These are phyloP conservation scores for Ophiostoma australiae DNA, from an alignment of 2,329 filamentous ascomycete genomes.

Conservation along the genomic window DNA sequence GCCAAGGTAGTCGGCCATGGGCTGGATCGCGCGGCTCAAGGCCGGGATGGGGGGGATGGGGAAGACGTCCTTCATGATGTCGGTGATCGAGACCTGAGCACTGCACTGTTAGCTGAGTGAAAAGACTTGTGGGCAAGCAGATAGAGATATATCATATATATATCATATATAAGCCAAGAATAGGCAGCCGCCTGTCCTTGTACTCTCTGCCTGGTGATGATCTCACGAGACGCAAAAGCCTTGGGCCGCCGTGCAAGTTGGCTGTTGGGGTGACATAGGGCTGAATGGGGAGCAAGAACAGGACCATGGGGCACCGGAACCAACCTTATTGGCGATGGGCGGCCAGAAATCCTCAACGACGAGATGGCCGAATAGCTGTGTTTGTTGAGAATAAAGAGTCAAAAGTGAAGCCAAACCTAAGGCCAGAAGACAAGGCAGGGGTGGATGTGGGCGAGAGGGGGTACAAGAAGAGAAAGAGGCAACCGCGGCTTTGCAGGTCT, in stretches of 20 bases:
- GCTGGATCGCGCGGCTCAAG: conserved; percentile 53
- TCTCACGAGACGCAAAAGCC: neutral
- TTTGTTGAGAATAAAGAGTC: neutral
- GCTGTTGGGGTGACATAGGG: neutral
- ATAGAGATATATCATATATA: neutral
- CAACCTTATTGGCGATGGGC: neutral
- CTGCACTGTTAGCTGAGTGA: neutral
- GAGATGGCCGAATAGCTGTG: neutral
- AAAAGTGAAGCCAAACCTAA: conserved; percentile 1
- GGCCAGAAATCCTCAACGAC: neutral
- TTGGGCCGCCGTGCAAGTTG: neutral
- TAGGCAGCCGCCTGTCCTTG: neutral
- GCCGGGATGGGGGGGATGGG: conserved; percentile 57
- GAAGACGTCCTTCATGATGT: conserved; percentile 69
- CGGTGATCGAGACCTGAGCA: neutral
- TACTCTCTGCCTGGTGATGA: neutral
- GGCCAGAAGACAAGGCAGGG: neutral
- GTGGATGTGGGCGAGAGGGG: neutral
- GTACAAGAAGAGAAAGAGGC: neutral
- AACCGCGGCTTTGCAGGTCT: neutral
- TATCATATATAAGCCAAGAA: neutral
- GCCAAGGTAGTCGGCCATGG: conserved; percentile 56
- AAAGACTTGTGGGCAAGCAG: neutral
- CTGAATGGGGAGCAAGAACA: neutral
- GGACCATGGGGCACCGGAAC: neutral